phyloP scores from a whole-genome alignment of 2,329 filamentous ascomycete genomes.

The Scytalidium lignicola region DNA sequence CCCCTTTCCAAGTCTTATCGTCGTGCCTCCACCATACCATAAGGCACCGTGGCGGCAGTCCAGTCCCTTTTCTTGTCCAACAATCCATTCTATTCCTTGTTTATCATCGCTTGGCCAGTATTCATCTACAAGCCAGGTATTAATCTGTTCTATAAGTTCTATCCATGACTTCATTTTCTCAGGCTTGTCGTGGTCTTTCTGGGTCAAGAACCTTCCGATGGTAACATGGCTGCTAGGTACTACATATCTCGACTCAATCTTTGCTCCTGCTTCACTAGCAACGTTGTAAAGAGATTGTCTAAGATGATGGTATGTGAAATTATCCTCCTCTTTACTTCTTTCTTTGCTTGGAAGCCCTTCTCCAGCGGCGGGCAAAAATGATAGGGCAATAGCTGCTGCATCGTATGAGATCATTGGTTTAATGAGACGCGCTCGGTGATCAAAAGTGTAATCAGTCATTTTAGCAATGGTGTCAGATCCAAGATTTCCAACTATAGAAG shows the following conservation, averaged over 20 bases:
- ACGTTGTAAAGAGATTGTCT: conserved; percentile 69
- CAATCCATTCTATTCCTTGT: conserved; percentile 68
- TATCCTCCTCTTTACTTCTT: conserved; percentile 46
- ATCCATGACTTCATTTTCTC: conserved; percentile 56
- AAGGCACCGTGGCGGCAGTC: conserved; percentile 69
- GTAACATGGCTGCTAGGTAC: conserved; percentile 90
- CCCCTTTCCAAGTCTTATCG: conserved; percentile 57
- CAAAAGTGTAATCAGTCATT: conserved; percentile 62
- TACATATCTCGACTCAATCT: conserved; percentile 73
- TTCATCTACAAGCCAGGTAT: conserved; percentile 64
- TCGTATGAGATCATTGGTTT: conserved; percentile 83
- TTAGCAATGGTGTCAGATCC: conserved; percentile 44
- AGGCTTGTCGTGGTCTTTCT: conserved; percentile 55
- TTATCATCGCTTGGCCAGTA: conserved; percentile 57
- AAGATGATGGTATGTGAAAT: conserved; percentile 86
- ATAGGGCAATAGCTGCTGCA: conserved; percentile 77
- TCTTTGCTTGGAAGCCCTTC: conserved; percentile 38
- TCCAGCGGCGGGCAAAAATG: conserved; percentile 74
- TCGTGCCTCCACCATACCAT: conserved; percentile 84
- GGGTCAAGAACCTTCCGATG: conserved; percentile 71
- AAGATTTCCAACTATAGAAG: conserved; percentile 53
- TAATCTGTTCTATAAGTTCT: conserved; percentile 67
- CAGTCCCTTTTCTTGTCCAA: conserved; percentile 81
- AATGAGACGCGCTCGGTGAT: conserved; percentile 68
- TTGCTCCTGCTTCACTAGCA: conserved; percentile 56